Percentiles rank a stretch among this genome's conserved stretches.
phyloP scores from a whole-genome alignment of 2,329 filamentous ascomycete genomes.

The Ustulina deusta region DNA sequence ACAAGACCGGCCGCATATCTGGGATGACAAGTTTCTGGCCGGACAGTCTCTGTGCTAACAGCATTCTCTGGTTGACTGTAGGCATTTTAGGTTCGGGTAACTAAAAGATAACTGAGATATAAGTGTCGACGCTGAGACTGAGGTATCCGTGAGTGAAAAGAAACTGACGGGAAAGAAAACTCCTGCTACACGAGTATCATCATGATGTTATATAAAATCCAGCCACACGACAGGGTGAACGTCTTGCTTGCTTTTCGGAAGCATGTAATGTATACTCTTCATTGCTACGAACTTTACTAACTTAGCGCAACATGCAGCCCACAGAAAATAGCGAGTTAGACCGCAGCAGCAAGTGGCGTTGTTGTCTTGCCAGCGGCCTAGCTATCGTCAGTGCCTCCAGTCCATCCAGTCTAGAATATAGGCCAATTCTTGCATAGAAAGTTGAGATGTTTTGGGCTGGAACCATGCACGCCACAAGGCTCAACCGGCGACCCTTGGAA shows the following conservation, averaged over 20 bases:
- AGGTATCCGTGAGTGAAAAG: background rate
- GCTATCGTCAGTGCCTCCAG: background rate
- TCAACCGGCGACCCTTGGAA: background rate
- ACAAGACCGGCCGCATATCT: slow-evolving; percentile 45
- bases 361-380: background rate
- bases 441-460: slow-evolving; percentile 6
- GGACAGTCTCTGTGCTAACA: slow-evolving; percentile 42
- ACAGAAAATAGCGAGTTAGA: background rate
- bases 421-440: too few relatives aligned
- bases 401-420: background rate
- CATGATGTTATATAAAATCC: slow-evolving; percentile 8
- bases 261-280: background rate
- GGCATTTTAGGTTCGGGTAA: slow-evolving; percentile 35
- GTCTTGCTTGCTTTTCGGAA: background rate
- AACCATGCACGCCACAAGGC: background rate
- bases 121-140: background rate
- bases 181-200: background rate
- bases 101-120: background rate
- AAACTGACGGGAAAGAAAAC: background rate
- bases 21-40: slow-evolving; percentile 47
- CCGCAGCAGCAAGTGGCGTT: background rate
- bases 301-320: background rate
- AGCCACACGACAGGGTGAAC: background rate
- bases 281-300: background rate
- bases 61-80: slow-evolving; percentile 39